Evolutionary conservation across 306 rosid genomes (phyloP), one percentile per base, ranked within the genome.

Genomic region (Corylus avellana): DNA sequence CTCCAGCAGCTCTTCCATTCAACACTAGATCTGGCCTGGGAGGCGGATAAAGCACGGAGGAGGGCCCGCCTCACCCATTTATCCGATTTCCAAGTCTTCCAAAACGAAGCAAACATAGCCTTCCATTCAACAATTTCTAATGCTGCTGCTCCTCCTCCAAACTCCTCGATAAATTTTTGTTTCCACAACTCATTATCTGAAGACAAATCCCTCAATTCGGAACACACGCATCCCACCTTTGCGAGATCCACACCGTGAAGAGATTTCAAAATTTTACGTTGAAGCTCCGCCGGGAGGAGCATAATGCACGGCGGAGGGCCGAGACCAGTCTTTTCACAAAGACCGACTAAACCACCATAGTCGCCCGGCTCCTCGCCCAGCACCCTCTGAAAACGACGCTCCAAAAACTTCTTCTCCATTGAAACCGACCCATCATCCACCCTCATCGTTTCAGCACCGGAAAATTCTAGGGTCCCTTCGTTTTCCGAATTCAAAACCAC

Each of bases 281-380:
- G 89, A 47, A 94, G 86, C 13, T 94, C 98, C 29, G 82, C 76
- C 0, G 97, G 97, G 16, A 94, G 92, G 11, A 89, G 79, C 92
- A 87, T 85, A 20, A 94, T 84, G 77, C 95, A 86, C 0, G 97
- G 86, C 0, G 98, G 98, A 46, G 87, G 74, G 1, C 70, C 86
- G 62, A 94, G 73, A 20, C 97, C 90, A 29, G 91, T 84, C 82
- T 82, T 84, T 37, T 84, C 90, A 75, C 97, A 92, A 14, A 94
- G 85, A 79, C 35, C 35, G 2, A 32, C 35, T 32, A 32, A 32
- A 32, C 35, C 35, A 32, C 35, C 35, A 32, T 32, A 32, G 12
- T 84, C 67, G 0, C 89, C 82, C 49, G 81, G 51, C 56, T 81
- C 86, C 77, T 88, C 91, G 50, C 66, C 81, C 67, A 91, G 72